Base-by-base conservation (phyloP, 2,329 filamentous ascomycete genomes). In the Ophiostoma perfectum region DNA sequence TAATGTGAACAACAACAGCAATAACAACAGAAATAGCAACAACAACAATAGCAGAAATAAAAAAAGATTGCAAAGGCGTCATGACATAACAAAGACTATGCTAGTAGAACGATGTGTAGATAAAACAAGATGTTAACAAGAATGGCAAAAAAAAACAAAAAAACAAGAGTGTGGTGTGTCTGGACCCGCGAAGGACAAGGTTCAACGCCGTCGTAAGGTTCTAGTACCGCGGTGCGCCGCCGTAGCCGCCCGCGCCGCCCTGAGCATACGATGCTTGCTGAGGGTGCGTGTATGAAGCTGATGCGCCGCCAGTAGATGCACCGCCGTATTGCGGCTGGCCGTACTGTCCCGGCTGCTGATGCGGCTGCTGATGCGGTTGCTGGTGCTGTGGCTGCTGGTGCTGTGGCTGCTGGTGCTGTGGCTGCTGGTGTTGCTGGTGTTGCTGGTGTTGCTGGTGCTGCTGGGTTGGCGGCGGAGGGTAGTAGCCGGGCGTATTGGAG, bases 401-500 rank as follows among this genome's bases (percentile, higher is more conserved):
- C 27, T n/a, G 49, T 7, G 16, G 16, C 18, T 38, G 60, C 16
- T 63, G 62, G 5, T 16, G 55, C n/a, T 66, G 44, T 5, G 47
- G 45, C 4, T n/a, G 58, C 38, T 55, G 67, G 42, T 49, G 52
- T 7, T 38, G 60, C 16, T 63, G 62, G 5, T n/a, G 55, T 12
- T 66, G 44, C 5, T 39, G 47, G 2, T n/a, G 58, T 18, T 55
- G 67, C 36, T 49, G 52, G 7, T 16, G 49, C n/a, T 9, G 64
- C 65, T 68, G 67, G 12, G 62, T 27, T n/a, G 69, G 69, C 39
- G 69, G 69, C 1, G 69, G 69, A 4, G 69, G 69, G 65, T 65
- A 70, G 49, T 71, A 71, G 49, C 64, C 65, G 1, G 66, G 60
- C 4, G 70, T 60, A 27, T 75, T 72, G 47, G 72, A 72, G 5